Percentiles rank a stretch among this genome's conserved stretches.
These are phyloP conservation scores for Sanghuangporus weigelae DNA, from an alignment of 1,284 basidiomycete genomes.

Conservation along the genomic window DNA sequence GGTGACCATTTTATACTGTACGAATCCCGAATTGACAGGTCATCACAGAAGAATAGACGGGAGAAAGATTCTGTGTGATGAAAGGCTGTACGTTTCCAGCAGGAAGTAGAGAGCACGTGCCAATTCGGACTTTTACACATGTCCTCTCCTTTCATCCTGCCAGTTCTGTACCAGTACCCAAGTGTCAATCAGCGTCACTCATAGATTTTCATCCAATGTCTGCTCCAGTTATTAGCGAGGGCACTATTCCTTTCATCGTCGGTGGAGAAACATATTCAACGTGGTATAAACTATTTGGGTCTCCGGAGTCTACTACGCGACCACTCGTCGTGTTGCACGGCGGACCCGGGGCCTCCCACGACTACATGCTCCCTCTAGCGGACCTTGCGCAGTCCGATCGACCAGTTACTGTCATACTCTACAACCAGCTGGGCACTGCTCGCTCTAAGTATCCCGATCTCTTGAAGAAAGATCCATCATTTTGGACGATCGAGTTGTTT, in stretches of 20 bases:
- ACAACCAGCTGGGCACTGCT: constrained; percentile 47
- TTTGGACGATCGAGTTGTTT: constrained; percentile 46
- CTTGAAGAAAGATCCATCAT: constrained; percentile 29
- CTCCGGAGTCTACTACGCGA: constrained; percentile 21
- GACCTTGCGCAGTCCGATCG: constrained; percentile 23
- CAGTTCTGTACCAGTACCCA: background rate
- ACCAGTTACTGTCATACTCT: constrained; percentile 37
- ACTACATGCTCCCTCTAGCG: constrained; percentile 37
- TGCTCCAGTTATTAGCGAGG: background rate
- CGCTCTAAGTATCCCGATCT: constrained; percentile 35
- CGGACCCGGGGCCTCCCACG: constrained; percentile 38
- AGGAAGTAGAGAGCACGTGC: no score
- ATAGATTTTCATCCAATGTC: background rate
- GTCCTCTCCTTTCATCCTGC: no score
- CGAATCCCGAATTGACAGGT: no score
- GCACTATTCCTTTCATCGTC: background rate
- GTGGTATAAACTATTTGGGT: constrained; percentile 28
- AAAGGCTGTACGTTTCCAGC: no score
- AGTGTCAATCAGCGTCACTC: background rate
- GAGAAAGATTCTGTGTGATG: no score
- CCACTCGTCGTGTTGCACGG: constrained; percentile 39
- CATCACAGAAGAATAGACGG: no score
- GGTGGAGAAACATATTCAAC: constrained; percentile 15
- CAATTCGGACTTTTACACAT: no score
- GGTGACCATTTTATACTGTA: background rate